A percentile compares a stretch with the other conserved stretches of the same genome.
Evolutionary conservation across 257 asterid species (phyloP).

Genomic region (Primulina tabacum): DNA sequence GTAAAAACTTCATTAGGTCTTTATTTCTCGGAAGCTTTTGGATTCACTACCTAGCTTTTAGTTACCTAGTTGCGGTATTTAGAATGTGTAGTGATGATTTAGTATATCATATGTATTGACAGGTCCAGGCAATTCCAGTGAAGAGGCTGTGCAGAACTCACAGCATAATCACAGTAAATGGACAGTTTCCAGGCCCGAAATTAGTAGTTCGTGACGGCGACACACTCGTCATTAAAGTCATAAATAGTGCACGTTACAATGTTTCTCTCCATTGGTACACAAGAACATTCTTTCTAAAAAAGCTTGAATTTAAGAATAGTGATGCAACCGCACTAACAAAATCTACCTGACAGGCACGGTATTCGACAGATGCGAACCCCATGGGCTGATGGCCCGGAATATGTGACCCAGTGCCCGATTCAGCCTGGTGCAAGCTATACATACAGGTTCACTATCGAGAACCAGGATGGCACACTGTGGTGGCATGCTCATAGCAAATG

Average conservation of each 20-base stretch:
- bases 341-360: slow-evolving; percentile 47
- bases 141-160: slow-evolving; percentile 53
- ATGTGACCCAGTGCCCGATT: slow-evolving; percentile 70
- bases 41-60: neutral
- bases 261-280: slow-evolving; percentile 64
- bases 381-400: slow-evolving; percentile 75
- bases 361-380: slow-evolving; percentile 57
- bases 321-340: neutral
- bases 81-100: neutral
- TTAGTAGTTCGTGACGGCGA: slow-evolving; percentile 54
- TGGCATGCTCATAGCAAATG: slow-evolving; percentile 71
- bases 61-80: neutral
- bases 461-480: slow-evolving; percentile 71
- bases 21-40: neutral
- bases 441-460: slow-evolving; percentile 48
- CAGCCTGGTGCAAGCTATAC: slow-evolving; percentile 60
- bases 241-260: slow-evolving; percentile 52
- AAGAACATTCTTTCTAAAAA: neutral
- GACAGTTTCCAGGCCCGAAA: slow-evolving; percentile 77
- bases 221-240: slow-evolving; percentile 44
- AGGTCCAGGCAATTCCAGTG: slow-evolving; percentile 52
- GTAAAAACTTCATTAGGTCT: too few relatives aligned
- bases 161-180: slow-evolving; percentile 55
- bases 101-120: neutral
- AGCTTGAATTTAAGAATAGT: neutral